Base-by-base conservation (phyloP, 192 early-diverging fungal genomes). In the Coemansia interrupta region DNA sequence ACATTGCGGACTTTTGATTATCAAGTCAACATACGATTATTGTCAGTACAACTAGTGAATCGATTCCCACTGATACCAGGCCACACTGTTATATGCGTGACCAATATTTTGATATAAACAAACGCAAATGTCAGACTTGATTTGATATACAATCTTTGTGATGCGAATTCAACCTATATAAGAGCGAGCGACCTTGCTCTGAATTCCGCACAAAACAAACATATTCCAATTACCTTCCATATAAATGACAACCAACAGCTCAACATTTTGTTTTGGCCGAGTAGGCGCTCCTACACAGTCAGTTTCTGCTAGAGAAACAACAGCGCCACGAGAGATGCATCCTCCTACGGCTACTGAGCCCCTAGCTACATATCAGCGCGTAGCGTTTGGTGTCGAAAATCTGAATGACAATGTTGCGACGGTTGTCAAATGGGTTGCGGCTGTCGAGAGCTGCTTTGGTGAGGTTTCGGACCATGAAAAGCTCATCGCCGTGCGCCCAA, bases 361-460 rank as follows among this genome's bases (percentile, higher is more conserved):
- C 1, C 22, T 49, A 4, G 47, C 47, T 2, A 23, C 47, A 4
- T 49, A 24, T 12, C 47, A 49, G 23, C 47, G 47, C 17, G 47
- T 49, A 18, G 13, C 12, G 4, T 24, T 23, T 13, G 47, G 47
- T 23, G 19, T 49, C 11, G 18, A 24, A 3, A 13, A 24, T 11
- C 23, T 49, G 12, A 12, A 19, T 1, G 47, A 49, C 13, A 24
- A 13, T 6, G 47, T 49, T 3, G 23, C 4, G 13, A 11, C 20
- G 5, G 47, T 49, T 4, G 47, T 23, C 19, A 18, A 18, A 6
- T 49, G 47, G 47, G 12, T 49, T 49, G 3, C 20, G 1, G 18
- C 47, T 3, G 47, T 23, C 1, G 47, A 49, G 22, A 14, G 13
- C 47, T 49, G 47, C 47, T 49, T 49, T 49, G 22, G 47, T 11